Base-by-base conservation (phyloP, 306 rosid species). In the Quercus suber region DNA sequence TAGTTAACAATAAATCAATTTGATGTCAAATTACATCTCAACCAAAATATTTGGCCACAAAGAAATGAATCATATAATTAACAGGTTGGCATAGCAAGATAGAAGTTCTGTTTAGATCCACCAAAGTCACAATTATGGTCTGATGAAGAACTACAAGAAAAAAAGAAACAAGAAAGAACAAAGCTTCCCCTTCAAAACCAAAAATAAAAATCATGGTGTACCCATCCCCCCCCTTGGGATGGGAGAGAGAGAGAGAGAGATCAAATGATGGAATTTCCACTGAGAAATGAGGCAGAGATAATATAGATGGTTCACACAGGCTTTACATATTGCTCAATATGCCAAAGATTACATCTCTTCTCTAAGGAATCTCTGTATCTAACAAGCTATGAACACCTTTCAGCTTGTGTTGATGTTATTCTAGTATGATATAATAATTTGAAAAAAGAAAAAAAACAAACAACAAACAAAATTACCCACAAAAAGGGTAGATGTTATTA, bases 11-110 rank as follows among this genome's bases (percentile, higher is more conserved):
- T 73, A 74, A 77, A 61, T 33, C 63, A 59, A 74, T 33, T 15
- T 53, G 73, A 61, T 75, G 1, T 1, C 19, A 69, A 74, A 85
- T 75, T 68, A 76, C 55, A 51, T 51, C 58, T 59, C 45, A 43
- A n/a, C 4, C 70, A 28, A 41, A 64, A 30, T n/a, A 9, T 2
- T 64, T 25, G 2, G 13, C 79, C 57, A 19, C 31, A 4, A 33
- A 53, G 21, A 64, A 10, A 33, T 73, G 30, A 27, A 63, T 58
- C 70, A 15, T 64, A 9, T 64, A 64, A 30, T 35, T 30, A 15
- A 2, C 37, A 20, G 1, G n/a, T 5, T 28, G 19, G 12, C 41
- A 13, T 27, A 23, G 33, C 67, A 27, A 21, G 31, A 59, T 23
- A 3, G 3, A 59, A 59, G 67, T 31, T 19, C 14, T 19, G 13